Evolutionary conservation across 1,284 basidiomycete genomes (phyloP).

Genomic region (Cryptococcus jaspeensis): DNA sequence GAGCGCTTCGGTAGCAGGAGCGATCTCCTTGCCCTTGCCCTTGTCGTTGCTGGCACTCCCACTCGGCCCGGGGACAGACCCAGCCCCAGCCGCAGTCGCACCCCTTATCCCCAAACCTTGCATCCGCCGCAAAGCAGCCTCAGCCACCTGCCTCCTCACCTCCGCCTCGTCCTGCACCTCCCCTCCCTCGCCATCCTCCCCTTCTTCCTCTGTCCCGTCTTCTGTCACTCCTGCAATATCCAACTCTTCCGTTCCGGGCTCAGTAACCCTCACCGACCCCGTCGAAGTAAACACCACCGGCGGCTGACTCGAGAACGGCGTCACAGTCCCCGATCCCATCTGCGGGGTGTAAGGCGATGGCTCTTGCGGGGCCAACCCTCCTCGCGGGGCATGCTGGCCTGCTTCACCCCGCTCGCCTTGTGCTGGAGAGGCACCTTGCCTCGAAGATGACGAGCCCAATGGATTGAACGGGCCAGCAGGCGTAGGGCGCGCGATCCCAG

Average conservation of each 20-base stretch:
- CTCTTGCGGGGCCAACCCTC: not conserved
- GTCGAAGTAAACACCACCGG: slow-evolving; percentile 38
- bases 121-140: slow-evolving; percentile 31
- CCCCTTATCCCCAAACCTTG: not conserved
- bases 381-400: no score
- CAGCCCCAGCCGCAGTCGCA: no score
- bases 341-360: slow-evolving; percentile 10
- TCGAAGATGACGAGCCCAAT: no score
- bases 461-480: no score
- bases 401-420: no score
- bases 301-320: slow-evolving; percentile 38
- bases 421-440: no score
- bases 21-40: slow-evolving; percentile 20
- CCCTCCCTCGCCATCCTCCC: slow-evolving; percentile 48
- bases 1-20: not conserved
- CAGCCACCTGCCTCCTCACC: slow-evolving; percentile 24
- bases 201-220: not conserved
- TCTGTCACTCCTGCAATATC: not conserved
- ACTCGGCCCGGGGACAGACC: not conserved
- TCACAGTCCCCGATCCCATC: slow-evolving; percentile 28
- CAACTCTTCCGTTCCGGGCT: not conserved
- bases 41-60: not conserved
- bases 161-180: slow-evolving; percentile 50
- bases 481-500: no score
- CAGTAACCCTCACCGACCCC: not conserved